Evolutionary conservation across 805 yeast species (phyloP), one percentile per base, ranked within the genome.

Genomic region (Candida ortonii): DNA sequence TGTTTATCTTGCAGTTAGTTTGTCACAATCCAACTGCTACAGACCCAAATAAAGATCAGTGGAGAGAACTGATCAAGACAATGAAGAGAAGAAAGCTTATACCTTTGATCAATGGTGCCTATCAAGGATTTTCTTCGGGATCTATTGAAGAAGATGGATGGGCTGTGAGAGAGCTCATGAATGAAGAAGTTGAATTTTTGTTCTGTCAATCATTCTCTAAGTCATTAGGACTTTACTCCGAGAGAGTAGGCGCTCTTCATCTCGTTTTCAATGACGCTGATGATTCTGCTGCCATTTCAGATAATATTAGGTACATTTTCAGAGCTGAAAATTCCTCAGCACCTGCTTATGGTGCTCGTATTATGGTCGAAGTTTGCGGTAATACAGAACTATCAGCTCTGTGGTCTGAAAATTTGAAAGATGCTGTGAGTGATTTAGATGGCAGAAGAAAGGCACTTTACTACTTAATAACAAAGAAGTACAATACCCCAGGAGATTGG

Each of bases 11-110:
- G 43, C 95, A 86, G 59, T 90, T 93, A 6, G 84, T 93, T 55
- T 88, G 95, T 49, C 95, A 86, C 66, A 86, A 86, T 67, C 95
- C 95, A 34, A 86, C 95, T 13, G 95, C 94, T 38, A 73, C 84
- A 58, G 95, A 86, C 58, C 86, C 88, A 39, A 75, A 86, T 10
- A 60, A 62, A 15, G 81, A 74, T 41, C 85, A 86, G 55, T 85
- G 94, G 94, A 63, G 67, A 35, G 63, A 69, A 55, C 80, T 85
- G 20, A 70, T 80, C 50, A 74, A 76, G 31, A 72, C 79, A 22
- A 59, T 82, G 30, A 63, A 71, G 50, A 55, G 64, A 26, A 71
- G 75, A 53, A 62, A 68, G 22, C 73, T 83, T 50, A 73, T 80
- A 61, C 89, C 90, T 24, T 70, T 86, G 61, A 75, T 86, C 41